phyloP scores from a whole-genome alignment of 78 protist genomes.

The Polysphondylium violaceum region DNA sequence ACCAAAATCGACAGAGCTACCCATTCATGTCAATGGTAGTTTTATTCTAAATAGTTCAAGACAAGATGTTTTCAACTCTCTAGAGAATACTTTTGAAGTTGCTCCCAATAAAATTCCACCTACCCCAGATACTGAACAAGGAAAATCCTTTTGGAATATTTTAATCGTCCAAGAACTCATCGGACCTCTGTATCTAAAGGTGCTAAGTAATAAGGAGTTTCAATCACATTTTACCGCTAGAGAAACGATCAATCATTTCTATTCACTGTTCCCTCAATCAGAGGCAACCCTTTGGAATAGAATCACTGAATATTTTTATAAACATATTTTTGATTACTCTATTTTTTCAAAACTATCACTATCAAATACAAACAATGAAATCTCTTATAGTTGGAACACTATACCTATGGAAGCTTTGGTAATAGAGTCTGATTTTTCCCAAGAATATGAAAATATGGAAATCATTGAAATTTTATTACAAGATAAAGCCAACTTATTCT shows the following conservation, averaged over 20 bases:
- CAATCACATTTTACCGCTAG: neutral
- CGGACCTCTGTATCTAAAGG: neutral
- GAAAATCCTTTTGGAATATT: conserved; percentile 18
- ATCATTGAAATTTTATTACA: conserved; percentile 5
- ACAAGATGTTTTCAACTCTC: conserved; percentile 30
- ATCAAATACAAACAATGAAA: neutral
- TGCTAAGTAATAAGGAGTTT: neutral
- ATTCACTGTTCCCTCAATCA: conserved; percentile 15
- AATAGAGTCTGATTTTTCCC: neutral
- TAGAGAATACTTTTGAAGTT: neutral
- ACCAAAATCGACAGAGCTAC: conserved; percentile 4
- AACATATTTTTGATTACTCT: neutral
- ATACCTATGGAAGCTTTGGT: neutral
- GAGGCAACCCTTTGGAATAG: neutral
- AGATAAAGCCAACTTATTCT: neutral
- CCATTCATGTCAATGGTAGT: conserved; percentile 11
- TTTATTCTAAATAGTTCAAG: conserved; percentile 18
- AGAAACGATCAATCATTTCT: neutral
- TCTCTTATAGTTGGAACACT: neutral
- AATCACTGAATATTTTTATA: conserved; percentile 8
- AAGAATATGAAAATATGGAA: neutral
- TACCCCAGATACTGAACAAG: neutral
- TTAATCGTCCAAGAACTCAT: neutral
- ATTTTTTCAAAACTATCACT: neutral
- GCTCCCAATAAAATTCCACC: neutral